Percentiles rank a stretch among this genome's conserved stretches.
These are phyloP conservation scores for Fragaria vesca DNA, from an alignment of 306 rosid genomes.

Conservation along the genomic window DNA sequence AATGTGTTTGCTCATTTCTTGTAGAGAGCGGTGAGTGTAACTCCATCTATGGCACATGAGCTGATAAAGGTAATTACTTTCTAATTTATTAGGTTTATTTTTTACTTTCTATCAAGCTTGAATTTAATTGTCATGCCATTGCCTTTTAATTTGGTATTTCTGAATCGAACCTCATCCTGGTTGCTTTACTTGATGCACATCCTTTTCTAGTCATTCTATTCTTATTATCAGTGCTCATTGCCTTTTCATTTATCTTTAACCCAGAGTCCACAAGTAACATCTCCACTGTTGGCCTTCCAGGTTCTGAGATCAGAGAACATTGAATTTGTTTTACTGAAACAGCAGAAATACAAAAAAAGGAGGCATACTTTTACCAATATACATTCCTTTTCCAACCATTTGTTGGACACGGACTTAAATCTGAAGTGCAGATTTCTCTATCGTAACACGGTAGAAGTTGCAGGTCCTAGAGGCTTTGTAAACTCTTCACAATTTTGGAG, in stretches of 20 bases:
- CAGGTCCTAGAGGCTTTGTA: too few species aligned
- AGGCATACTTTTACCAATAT: neutral
- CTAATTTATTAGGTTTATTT: too few species aligned
- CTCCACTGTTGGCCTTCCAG: conserved; percentile 43
- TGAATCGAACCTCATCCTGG: neutral
- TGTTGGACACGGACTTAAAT: too few species aligned
- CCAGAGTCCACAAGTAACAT: conserved; percentile 5
- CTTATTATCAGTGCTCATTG: neutral
- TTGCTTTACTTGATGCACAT: neutral
- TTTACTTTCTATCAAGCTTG: neutral
- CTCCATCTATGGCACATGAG: conserved; percentile 74
- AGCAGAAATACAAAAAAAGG: neutral
- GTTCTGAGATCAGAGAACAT: conserved; percentile 68
- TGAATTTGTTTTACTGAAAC: conserved; percentile 62
- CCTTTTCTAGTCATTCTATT: neutral
- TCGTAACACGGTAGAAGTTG: too few species aligned
- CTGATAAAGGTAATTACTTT: conserved; percentile 61
- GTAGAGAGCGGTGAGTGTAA: conserved; percentile 62
- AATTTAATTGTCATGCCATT: neutral
- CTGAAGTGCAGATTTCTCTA: too few species aligned
- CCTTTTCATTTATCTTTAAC: neutral
- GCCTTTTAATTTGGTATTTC: neutral
- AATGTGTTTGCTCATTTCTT: neutral
- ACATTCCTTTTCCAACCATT: neutral
- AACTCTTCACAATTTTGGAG: conserved; percentile 18